Evolutionary conservation across 345 rosid species (phyloP).

Genomic region (Barbarea vulgaris): DNA sequence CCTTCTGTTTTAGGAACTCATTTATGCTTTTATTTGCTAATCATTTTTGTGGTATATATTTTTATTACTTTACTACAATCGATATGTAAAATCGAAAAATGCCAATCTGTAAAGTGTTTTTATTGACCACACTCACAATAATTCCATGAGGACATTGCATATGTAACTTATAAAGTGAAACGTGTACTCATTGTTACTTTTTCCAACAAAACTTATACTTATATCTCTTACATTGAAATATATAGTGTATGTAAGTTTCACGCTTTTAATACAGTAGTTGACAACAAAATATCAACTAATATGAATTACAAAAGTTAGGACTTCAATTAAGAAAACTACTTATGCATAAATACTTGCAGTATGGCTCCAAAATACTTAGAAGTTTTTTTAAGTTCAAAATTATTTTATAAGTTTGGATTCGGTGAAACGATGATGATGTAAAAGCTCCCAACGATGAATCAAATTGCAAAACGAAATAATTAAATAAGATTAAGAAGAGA

Average conservation of each 20-base stretch:
- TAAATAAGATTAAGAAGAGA: slow-evolving; percentile 13
- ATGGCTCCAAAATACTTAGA: background rate
- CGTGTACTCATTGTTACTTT: slow-evolving; percentile 8
- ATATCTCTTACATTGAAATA: background rate
- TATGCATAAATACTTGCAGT: background rate
- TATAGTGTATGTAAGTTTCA: background rate
- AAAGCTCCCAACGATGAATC: background rate
- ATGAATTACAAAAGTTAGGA: background rate
- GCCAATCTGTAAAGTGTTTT: slow-evolving; percentile 19
- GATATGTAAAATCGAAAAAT: background rate
- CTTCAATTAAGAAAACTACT: background rate
- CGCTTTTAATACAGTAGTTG: background rate
- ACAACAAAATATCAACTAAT: background rate
- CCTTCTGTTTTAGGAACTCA: slow-evolving; percentile 19
- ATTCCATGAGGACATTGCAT: background rate
- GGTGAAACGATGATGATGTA: background rate
- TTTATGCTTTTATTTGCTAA: background rate
- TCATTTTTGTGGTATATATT: background rate
- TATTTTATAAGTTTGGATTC: background rate
- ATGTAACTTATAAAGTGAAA: slow-evolving; percentile 1
- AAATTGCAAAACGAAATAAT: background rate
- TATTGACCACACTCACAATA: background rate
- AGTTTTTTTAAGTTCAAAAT: background rate
- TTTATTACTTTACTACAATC: background rate
- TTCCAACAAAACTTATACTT: background rate